Evolutionary conservation across 2,329 filamentous ascomycete genomes (phyloP).

Genomic region (Clarireedia hainanense): DNA sequence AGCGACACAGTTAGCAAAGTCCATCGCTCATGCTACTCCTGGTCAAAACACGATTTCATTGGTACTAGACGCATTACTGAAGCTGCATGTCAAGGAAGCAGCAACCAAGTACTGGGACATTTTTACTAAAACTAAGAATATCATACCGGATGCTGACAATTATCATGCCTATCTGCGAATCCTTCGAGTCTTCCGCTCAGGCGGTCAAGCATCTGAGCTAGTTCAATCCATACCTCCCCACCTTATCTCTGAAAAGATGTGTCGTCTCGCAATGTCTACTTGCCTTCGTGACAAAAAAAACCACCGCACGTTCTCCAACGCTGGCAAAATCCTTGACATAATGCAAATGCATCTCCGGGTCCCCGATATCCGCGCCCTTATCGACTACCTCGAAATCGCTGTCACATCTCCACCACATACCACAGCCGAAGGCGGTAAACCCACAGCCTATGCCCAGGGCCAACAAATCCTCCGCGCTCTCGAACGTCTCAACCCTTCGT

Average conservation of each 20-base stretch:
- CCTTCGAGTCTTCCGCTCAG: slow-evolving; percentile 58
- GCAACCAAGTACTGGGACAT: slow-evolving; percentile 73
- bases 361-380: slow-evolving; percentile 44
- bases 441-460: slow-evolving; percentile 25
- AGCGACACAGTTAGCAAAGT: background rate
- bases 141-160: slow-evolving; percentile 66
- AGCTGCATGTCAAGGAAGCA: slow-evolving; percentile 50
- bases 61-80: slow-evolving; percentile 55
- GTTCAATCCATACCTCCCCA: slow-evolving; percentile 45
- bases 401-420: slow-evolving; percentile 28
- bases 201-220: slow-evolving; percentile 50
- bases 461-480: slow-evolving; percentile 44
- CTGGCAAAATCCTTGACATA: slow-evolving; percentile 54
- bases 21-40: slow-evolving; percentile 35
- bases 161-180: slow-evolving; percentile 61
- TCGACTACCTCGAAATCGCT: slow-evolving; percentile 49
- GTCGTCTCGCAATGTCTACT: slow-evolving; percentile 64
- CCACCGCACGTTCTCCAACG: slow-evolving; percentile 56
- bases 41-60: slow-evolving; percentile 58
- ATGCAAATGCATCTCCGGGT: slow-evolving; percentile 43
- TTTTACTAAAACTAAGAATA: slow-evolving; percentile 51
- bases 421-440: slow-evolving; percentile 33
- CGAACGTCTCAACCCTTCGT: slow-evolving; percentile 32
- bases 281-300: slow-evolving; percentile 75
- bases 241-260: slow-evolving; percentile 43